These are phyloP conservation scores for Pseudogymnoascus sp. DNA, from an alignment of 2,329 filamentous ascomycete species.

Conservation along the genomic window DNA sequence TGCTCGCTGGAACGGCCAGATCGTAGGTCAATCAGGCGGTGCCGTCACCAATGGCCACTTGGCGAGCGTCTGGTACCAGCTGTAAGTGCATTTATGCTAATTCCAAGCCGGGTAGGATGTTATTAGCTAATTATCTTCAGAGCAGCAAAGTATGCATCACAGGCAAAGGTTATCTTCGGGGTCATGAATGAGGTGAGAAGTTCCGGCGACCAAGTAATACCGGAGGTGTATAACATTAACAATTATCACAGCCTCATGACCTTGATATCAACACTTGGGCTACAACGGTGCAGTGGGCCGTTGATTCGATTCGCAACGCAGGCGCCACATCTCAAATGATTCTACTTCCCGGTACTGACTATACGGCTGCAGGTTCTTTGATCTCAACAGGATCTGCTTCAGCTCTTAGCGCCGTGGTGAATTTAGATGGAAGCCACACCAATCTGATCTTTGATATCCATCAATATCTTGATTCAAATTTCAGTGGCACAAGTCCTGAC, in stretches of 20 bases:
- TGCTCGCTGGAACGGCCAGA: conserved; percentile 52
- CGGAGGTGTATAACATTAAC: not conserved
- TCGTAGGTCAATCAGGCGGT: conserved; percentile 52
- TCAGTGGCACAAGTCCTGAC: conserved; percentile 43
- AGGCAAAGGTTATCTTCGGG: conserved; percentile 50
- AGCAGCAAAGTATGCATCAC: conserved; percentile 48
- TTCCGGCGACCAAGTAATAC: conserved; percentile 39
- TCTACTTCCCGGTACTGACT: conserved; percentile 56
- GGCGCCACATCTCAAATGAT: conserved; percentile 57
- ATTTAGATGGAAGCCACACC: conserved; percentile 48
- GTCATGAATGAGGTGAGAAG: conserved; percentile 54
- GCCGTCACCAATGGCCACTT: conserved; percentile 53
- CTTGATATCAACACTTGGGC: conserved; percentile 46
- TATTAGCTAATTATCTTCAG: not conserved
- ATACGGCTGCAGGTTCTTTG: conserved; percentile 43
- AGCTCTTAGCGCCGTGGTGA: conserved; percentile 45
- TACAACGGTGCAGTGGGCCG: conserved; percentile 50
- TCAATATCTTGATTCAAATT: conserved; percentile 54
- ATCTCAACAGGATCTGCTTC: conserved; percentile 43
- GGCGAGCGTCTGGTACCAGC: conserved; percentile 48
- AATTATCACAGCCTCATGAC: conserved; percentile 11
- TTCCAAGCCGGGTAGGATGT: not conserved
- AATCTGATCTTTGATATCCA: conserved; percentile 51
- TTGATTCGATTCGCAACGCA: conserved; percentile 55
- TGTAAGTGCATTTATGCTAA: conserved; percentile 23